Evolutionary conservation across 2,329 filamentous ascomycete genomes (phyloP).

Genomic region (Ceratocystiopsis sp.): DNA sequence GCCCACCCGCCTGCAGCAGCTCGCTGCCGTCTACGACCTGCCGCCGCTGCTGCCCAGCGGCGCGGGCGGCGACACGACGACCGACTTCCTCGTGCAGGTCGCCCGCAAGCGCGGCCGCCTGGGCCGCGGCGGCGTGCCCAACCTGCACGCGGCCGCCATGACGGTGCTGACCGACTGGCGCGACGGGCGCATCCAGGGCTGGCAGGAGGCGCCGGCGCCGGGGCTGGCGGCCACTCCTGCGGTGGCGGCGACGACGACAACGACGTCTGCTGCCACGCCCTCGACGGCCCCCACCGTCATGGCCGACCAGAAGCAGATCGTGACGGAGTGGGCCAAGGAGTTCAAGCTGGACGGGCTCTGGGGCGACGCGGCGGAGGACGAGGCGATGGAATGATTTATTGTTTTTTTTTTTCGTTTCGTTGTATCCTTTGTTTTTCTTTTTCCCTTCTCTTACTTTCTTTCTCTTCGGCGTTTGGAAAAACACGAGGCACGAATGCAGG

Average conservation of each 20-base stretch:
- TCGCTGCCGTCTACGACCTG: conserved; percentile 71
- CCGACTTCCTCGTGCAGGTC: conserved; percentile 86
- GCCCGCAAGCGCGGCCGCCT: conserved; percentile 82
- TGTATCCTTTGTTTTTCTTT: not conserved
- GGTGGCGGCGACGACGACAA: conserved; percentile 25
- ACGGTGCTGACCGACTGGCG: conserved; percentile 94
- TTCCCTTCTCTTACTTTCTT: not conserved
- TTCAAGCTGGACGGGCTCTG: conserved; percentile 90
- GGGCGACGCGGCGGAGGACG: conserved; percentile 46
- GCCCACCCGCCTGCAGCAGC: conserved; percentile 52
- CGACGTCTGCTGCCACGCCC: conserved; percentile 20
- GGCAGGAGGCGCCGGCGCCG: conserved; percentile 61
- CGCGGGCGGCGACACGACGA: conserved; percentile 54
- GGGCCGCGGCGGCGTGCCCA: conserved; percentile 78
- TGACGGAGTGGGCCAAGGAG: conserved; percentile 83
- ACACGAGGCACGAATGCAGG: too few species aligned
- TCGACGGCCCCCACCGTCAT: conserved; percentile 16
- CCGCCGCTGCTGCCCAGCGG: conserved; percentile 55
- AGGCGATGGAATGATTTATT: conserved; percentile 27
- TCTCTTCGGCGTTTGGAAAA: conserved; percentile 5
- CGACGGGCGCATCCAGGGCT: conserved; percentile 85
- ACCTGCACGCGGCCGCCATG: conserved; percentile 74
- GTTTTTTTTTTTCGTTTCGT: not conserved
- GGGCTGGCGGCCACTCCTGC: too few species aligned
- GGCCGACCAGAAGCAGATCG: conserved; percentile 67